Conservation (phyloP, 441 rosid genomes). For the Capsella rubella region DNA sequence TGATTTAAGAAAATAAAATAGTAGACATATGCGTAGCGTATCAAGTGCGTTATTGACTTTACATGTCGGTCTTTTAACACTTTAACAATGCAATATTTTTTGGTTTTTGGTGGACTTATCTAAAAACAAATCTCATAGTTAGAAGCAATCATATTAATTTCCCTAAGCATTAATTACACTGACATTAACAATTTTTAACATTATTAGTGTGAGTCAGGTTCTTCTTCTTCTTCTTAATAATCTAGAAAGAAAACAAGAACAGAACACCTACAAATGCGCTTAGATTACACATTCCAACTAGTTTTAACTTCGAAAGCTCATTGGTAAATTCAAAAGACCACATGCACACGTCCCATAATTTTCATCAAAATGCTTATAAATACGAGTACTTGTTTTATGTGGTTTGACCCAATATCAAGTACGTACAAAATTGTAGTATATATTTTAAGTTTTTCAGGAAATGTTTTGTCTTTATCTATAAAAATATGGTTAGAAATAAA, state of each 20-base stretch:
- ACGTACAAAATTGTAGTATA: conserved; percentile 9
- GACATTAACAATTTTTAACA: not conserved
- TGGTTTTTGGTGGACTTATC: not conserved
- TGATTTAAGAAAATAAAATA: not conserved
- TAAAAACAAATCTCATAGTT: conserved; percentile 13
- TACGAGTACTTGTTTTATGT: conserved; percentile 16
- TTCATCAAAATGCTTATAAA: conserved; percentile 16
- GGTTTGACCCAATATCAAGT: conserved; percentile 16
- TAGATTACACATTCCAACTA: conserved; percentile 31
- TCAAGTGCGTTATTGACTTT: conserved; percentile 34
- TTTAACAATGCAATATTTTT: conserved; percentile 2
- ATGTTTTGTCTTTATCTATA: not conserved
- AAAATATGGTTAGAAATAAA: conserved; percentile 40
- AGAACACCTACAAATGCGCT: conserved; percentile 34
- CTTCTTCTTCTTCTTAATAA: conserved; percentile 6
- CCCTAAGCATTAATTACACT: conserved; percentile 23
- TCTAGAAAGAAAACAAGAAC: conserved; percentile 28
- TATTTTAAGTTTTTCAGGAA: conserved; percentile 12
- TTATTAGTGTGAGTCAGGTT: conserved; percentile 14
- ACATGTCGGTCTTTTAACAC: conserved; percentile 12
- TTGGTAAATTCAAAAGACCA: conserved; percentile 27
- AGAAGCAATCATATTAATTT: conserved; percentile 30
- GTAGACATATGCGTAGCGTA: conserved; percentile 22
- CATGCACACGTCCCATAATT: conserved; percentile 26
- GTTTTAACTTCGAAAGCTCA: conserved; percentile 9